Base-by-base conservation (phyloP, 148 eudicot species). In the Arctostaphylos glauca region DNA sequence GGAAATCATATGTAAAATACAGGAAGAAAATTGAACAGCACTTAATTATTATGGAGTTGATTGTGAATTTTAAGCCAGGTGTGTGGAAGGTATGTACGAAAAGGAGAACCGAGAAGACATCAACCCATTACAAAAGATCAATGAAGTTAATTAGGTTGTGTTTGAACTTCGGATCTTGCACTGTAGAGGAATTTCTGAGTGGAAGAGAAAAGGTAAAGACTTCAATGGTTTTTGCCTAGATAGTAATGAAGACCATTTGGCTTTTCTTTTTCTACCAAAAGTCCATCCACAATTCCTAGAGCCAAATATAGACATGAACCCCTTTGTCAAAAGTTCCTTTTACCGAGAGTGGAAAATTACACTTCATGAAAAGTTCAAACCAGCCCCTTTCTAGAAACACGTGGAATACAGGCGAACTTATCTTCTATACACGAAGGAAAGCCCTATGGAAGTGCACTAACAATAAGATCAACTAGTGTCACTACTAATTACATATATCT, bases 241-340 rank as follows among this genome's bases (percentile, higher is more conserved):
- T 59, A 58, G 62, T 14, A 58, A 59, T 60, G 66, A n/a, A 60
- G 31, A n/a, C 66, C n/a, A n/a, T 60, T 60, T 60, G 66, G 66
- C 31, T 59, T 6, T 59, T 59, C 62, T 58, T 58, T 15, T 59
- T 59, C 56, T 10, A 10, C 64, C 10, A 59, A 59, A 19, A 59
- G 64, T 59, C 64, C 62, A 59, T 60, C 25, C 66, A n/a, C 4
- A 9, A 60, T 12, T 60, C 59, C 66, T n/a, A n/a, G 2, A n/a
- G 66, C 66, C 66, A 60, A n/a, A 60, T 60, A 4, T n/a, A 60
- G 66, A n/a, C 54, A 60, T 8, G 19, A 60, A 60, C 66, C 66
- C 12, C 66, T 6, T 60, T n/a, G 3, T 60, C 31, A 0, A 60
- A 60, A 31, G 38, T 31, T 31, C 38, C 38, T 31, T 31, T 31